These are phyloP conservation scores for Jasminum sambac DNA, from an alignment of 257 asterid genomes.

Conservation along the genomic window DNA sequence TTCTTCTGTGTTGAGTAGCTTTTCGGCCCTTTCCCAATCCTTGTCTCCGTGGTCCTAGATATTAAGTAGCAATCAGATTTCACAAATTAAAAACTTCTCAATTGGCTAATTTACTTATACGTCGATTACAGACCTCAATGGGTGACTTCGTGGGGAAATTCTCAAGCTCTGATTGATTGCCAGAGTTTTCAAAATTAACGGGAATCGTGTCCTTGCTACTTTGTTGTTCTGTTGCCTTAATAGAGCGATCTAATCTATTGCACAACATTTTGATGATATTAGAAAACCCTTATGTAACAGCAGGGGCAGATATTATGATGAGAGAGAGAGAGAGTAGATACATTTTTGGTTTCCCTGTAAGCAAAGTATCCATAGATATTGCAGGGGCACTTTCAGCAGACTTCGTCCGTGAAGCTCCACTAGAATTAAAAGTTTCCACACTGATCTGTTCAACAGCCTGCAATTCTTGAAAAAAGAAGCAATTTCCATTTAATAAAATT, in stretches of 20 bases:
- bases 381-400: constrained; percentile 29
- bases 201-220: constrained; percentile 35
- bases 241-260: constrained; percentile 63
- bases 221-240: constrained; percentile 39
- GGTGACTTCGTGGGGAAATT: constrained; percentile 49
- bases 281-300: constrained; percentile 5
- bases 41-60: constrained; percentile 65
- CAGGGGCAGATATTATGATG: constrained; percentile 6
- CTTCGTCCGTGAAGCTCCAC: constrained; percentile 28
- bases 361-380: constrained; percentile 42
- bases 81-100: constrained; percentile 8
- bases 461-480: constrained; percentile 62
- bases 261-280: constrained; percentile 22
- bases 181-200: constrained; percentile 35
- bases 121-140: constrained; percentile 48
- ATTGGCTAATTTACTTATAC: constrained; percentile 10
- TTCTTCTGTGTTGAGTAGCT: constrained; percentile 59
- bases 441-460: constrained; percentile 47
- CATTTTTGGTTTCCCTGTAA: constrained; percentile 76
- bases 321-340: constrained; percentile 21
- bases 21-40: constrained; percentile 84
- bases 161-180: constrained; percentile 50
- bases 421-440: constrained; percentile 34
- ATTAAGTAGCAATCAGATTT: constrained; percentile 32
- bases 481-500: constrained; percentile 26